A percentile compares a stretch with the other conserved stretches of the same genome.
Conservation (phyloP, 345 rosid species). For the Brassica nigra region DNA sequence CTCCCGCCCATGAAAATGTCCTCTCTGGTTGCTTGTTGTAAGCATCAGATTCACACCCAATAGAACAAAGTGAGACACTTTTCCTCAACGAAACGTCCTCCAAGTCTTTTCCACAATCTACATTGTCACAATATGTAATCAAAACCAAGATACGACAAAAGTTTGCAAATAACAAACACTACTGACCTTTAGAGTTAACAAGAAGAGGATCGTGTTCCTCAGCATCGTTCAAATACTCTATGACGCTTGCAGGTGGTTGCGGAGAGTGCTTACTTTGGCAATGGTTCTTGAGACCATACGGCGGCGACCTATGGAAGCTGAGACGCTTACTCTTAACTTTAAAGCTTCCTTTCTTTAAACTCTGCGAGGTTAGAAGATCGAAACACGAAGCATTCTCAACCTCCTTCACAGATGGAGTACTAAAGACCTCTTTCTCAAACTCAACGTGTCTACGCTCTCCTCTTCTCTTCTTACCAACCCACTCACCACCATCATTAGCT, state of each 20-base stretch:
- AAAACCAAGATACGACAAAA: not conserved
- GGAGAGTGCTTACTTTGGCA: constrained; percentile 38
- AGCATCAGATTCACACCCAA: constrained; percentile 25
- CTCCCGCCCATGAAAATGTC: constrained; percentile 28
- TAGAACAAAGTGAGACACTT: constrained; percentile 33
- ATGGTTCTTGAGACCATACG: constrained; percentile 46
- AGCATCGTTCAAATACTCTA: constrained; percentile 34
- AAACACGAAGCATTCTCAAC: constrained; percentile 32
- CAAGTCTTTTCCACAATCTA: not conserved
- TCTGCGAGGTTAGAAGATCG: constrained; percentile 26
- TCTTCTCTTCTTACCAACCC: constrained; percentile 7
- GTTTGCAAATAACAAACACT: constrained; percentile 1
- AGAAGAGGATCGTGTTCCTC: constrained; percentile 32
- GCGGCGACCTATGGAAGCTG: constrained; percentile 26
- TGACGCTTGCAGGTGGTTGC: constrained; percentile 35
- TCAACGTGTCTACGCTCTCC: constrained; percentile 17
- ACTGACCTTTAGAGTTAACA: constrained; percentile 33
- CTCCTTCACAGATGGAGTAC: constrained; percentile 29
- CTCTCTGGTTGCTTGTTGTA: constrained; percentile 38
- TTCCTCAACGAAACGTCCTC: constrained; percentile 19
- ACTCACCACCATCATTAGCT: constrained; percentile 9
- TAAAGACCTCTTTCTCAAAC: constrained; percentile 26
- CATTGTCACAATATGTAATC: not conserved
- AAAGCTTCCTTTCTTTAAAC: constrained; percentile 45
- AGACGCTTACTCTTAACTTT: constrained; percentile 40